These are phyloP conservation scores for Anisodus tanguticus DNA, from an alignment of 257 asterid species.

Conservation along the genomic window DNA sequence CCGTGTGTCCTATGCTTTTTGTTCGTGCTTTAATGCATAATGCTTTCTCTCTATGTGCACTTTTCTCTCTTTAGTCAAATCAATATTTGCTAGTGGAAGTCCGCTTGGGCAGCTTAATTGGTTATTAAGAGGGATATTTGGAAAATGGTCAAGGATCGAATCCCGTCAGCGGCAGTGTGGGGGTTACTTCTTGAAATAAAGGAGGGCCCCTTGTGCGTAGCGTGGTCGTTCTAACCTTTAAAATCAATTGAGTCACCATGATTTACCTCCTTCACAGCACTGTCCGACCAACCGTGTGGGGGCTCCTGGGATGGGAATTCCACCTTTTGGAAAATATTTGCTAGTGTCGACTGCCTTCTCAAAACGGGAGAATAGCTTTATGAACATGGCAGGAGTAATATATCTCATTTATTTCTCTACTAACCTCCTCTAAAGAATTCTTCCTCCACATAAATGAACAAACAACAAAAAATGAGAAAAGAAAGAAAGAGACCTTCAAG, in stretches of 20 bases:
- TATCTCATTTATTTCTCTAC: constrained; percentile 27
- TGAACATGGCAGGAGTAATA: constrained; percentile 13
- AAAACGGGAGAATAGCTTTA: constrained; percentile 28
- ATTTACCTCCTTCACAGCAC: too few relatives aligned
- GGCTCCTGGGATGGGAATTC: too few relatives aligned
- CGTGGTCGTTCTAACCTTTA: too few relatives aligned
- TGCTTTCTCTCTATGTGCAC: neutral
- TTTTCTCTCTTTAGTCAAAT: constrained; percentile 36
- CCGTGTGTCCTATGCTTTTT: constrained; percentile 32
- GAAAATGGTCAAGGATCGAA: too few relatives aligned
- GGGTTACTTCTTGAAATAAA: too few relatives aligned
- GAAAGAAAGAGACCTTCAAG: constrained; percentile 4
- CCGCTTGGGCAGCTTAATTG: too few relatives aligned
- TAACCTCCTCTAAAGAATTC: neutral
- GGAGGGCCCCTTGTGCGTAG: too few relatives aligned
- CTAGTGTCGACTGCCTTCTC: constrained; percentile 30
- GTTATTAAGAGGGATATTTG: too few relatives aligned
- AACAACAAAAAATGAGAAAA: neutral
- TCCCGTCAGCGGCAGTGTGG: too few relatives aligned
- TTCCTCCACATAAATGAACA: neutral
- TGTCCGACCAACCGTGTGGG: too few relatives aligned
- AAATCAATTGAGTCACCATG: too few relatives aligned
- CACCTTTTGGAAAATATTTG: neutral
- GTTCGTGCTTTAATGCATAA: constrained; percentile 26
- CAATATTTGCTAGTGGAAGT: constrained; percentile 11